Base-by-base conservation (phyloP, 331 rosid species). In the Malus hybrid region DNA sequence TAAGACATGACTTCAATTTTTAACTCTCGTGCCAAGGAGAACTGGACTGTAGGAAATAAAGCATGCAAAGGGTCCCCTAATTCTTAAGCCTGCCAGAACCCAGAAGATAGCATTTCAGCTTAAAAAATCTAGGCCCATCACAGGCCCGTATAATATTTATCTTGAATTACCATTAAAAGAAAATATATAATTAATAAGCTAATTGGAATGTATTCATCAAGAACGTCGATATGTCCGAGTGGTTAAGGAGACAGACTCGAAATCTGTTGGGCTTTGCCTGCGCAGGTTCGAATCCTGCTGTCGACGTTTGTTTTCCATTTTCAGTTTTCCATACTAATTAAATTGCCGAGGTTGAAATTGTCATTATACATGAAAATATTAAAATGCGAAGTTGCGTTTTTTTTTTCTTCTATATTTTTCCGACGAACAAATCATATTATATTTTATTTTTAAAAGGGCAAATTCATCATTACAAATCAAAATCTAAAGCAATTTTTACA, bases 271-370 rank as follows among this genome's bases (percentile, higher is more conserved):
- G 91, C 91, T 80, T 10, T 81, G 91, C 93, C 93, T 87, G 91
- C 91, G 91, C 93, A 85, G 89, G 87, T 88, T 85, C 93, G 79
- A 89, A 85, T 87, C 87, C 93, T 89, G 87, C 86, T 85, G 87
- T 87, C 87, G 90, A 85, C 90, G 46, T 10, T 42, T 42, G 4
- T 42, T 10, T 10, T 42, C 46, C 3, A 42, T 10, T 42, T 42
- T 42, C 13, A 1, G 46, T 42, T 42, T 42, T 42, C 46, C 13
- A 42, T 1, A 42, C 46, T 42, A 42, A 42, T 42, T 42, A 42
- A 42, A 10, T 10, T 39, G 3, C 44, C 44, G 12, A 3, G 12
- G 34, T 36, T 1, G 11, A 36, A 39, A 39, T 10, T 1, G 5
- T 42, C 13, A 10, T 42, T 42, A 10, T 42, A 42, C 12, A 10